phyloP scores from a whole-genome alignment of 345 rosid genomes.

The Aurinia saxatilis region DNA sequence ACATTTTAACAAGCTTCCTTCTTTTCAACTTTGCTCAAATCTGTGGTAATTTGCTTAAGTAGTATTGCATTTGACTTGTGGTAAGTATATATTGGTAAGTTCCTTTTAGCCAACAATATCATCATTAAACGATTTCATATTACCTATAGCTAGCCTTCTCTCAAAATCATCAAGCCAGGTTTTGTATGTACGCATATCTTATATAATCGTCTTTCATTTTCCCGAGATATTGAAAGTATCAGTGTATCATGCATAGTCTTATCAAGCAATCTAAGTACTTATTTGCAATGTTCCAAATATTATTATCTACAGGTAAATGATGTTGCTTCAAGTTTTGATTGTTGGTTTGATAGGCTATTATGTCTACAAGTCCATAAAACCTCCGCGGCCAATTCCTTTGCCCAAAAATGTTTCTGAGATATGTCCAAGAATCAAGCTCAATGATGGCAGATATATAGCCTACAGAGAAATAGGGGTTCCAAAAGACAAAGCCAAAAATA shows the following conservation, averaged over 20 bases:
- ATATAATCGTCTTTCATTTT: background rate
- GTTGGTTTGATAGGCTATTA: slow-evolving; percentile 37
- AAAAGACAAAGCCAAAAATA: slow-evolving; percentile 51
- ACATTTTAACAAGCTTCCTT: too few relatives aligned
- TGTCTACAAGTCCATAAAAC: slow-evolving; percentile 43
- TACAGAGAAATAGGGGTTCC: slow-evolving; percentile 58
- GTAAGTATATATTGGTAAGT: too few relatives aligned
- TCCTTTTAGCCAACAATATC: too few relatives aligned
- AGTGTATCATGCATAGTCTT: background rate
- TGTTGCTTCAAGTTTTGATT: slow-evolving; percentile 33
- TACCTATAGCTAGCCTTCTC: too few relatives aligned
- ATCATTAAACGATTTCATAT: too few relatives aligned
- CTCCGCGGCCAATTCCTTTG: slow-evolving; percentile 62
- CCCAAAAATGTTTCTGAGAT: slow-evolving; percentile 53
- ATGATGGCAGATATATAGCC: slow-evolving; percentile 70
- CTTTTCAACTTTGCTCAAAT: too few relatives aligned
- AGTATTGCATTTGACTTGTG: too few relatives aligned
- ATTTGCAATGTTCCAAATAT: background rate
- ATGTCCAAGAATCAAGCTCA: slow-evolving; percentile 56
- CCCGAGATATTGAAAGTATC: background rate
- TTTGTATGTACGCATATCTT: too few relatives aligned
- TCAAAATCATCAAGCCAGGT: too few relatives aligned
- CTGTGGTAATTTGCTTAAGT: too few relatives aligned
- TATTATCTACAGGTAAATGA: background rate
- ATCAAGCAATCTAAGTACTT: background rate